Evolutionary conservation across 2,329 filamentous ascomycete species (phyloP), one percentile per base, ranked within the genome.

Genomic region (Dactylellina drechsleri): DNA sequence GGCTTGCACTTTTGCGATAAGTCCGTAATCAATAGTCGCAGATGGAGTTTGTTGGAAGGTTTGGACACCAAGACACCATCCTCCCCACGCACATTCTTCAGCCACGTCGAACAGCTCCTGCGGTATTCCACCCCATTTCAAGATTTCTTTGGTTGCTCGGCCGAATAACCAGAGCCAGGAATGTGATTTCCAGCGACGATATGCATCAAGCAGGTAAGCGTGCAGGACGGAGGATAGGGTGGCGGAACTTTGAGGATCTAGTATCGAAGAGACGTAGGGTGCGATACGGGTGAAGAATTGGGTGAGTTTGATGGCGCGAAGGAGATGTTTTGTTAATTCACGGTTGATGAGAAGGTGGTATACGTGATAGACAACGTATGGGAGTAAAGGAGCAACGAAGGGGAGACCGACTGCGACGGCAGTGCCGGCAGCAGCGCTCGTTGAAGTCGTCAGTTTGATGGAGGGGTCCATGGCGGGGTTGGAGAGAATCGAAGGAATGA

Each of bases 271-370:
- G 45, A 75, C 28, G 53, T 75, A 75, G 1, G 71, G 71, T 12
- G 64, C 57, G 20, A 75, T 68, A 47, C 71, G 64, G 8, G 64
- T 53, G 47, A 75, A 75, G 64, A 75, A 75, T 45, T 75, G 71
- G 8, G 71, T 75, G 45, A 75, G 54, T 60, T 75, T 75, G 41
- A 75, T 75, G 45, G 52, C 71, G 8, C 71, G 71, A 26, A 75
- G 47, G 40, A 75, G 71, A 26, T 75, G 45, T 56, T 53, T 58
- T 50, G 71, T 75, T 28, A 75, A 60, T 7, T 65, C 66, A 6
- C 71, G 71, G 47, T 75, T 75, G 64, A 75, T 68, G 31, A 75
- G 50, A 18, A 75, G 64, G 23, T 75, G 64, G 26, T 75, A 75
- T 52, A 67, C 45, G 45, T 67, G 64, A 45, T 75, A 75, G 52